phyloP scores from a whole-genome alignment of 2,329 filamentous ascomycete species.

The Aspergillus quadrilineatus region DNA sequence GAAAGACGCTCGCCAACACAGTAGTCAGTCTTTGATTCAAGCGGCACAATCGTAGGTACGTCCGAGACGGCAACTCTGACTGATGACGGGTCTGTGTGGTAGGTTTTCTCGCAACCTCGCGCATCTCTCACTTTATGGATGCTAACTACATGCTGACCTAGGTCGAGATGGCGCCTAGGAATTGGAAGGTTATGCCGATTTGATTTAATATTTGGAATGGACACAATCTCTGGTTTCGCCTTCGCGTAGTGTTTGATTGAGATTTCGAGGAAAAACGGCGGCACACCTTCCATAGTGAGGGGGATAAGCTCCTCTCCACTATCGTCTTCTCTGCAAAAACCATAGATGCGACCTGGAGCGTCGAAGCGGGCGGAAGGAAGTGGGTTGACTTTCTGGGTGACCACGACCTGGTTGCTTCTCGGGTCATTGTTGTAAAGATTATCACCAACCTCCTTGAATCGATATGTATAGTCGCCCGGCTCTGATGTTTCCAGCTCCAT shows the following conservation, averaged over 20 bases:
- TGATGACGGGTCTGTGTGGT: constrained; percentile 67
- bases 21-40: constrained; percentile 82
- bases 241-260: constrained; percentile 90
- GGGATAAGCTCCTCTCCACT: constrained; percentile 83
- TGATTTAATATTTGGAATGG: constrained; percentile 73
- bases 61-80: constrained; percentile 93
- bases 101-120: constrained; percentile 78
- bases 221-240: constrained; percentile 74
- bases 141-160: constrained; percentile 85
- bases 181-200: constrained; percentile 78
- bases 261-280: constrained; percentile 87
- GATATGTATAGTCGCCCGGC: constrained; percentile 81
- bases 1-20: constrained; percentile 94
- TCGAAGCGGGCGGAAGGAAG: constrained; percentile 79
- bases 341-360: constrained; percentile 88
- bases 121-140: constrained; percentile 88
- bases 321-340: constrained; percentile 85
- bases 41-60: constrained; percentile 82
- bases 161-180: constrained; percentile 76
- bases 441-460: constrained; percentile 79
- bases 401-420: constrained; percentile 63
- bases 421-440: constrained; percentile 77
- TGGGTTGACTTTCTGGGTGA: constrained; percentile 81
- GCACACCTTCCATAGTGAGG: constrained; percentile 74
- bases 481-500: constrained; percentile 83